Evolutionary conservation across 192 early-diverging fungal species (phyloP).

Genomic region (Umbelopsis sp.): DNA sequence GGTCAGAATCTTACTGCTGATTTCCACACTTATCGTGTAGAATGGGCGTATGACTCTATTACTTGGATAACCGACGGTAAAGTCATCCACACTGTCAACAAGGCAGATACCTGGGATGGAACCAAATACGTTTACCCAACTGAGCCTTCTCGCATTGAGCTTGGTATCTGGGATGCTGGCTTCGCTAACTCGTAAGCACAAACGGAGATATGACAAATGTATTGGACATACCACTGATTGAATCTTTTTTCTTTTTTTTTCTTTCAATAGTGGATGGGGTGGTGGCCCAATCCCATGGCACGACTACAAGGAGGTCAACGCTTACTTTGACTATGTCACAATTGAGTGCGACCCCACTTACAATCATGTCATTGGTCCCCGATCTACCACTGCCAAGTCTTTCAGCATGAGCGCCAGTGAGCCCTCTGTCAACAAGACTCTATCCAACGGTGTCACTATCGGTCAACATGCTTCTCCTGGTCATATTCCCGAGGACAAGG

Average conservation of each 20-base stretch:
- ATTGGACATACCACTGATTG: neutral
- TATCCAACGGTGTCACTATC: neutral
- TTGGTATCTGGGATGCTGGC: slow-evolving; percentile 52
- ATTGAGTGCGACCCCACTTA: slow-evolving; percentile 18
- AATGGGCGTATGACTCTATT: slow-evolving; percentile 41
- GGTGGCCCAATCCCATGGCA: slow-evolving; percentile 39
- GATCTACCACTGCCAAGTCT: neutral
- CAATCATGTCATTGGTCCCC: neutral
- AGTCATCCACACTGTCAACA: slow-evolving; percentile 33
- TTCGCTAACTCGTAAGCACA: slow-evolving; percentile 18
- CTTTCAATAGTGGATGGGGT: slow-evolving; percentile 24
- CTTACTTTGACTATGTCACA: slow-evolving; percentile 11
- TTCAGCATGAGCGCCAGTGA: neutral
- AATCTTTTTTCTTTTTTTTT: neutral
- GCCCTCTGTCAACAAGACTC: slow-evolving; percentile 1
- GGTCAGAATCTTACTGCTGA: slow-evolving; percentile 16
- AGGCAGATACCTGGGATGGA: slow-evolving; percentile 27
- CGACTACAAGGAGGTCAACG: slow-evolving; percentile 16
- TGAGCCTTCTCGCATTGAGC: slow-evolving; percentile 35
- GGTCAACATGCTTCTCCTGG: slow-evolving; percentile 13
- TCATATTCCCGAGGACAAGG: neutral
- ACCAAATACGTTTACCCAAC: slow-evolving; percentile 25
- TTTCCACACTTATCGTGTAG: slow-evolving; percentile 46
- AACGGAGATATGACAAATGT: neutral
- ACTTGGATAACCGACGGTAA: slow-evolving; percentile 45